Percentiles rank a stretch among this genome's conserved stretches.
Evolutionary conservation across 371 early-diverging fungal species (phyloP).

Genomic region (Apophysomyces sp.): DNA sequence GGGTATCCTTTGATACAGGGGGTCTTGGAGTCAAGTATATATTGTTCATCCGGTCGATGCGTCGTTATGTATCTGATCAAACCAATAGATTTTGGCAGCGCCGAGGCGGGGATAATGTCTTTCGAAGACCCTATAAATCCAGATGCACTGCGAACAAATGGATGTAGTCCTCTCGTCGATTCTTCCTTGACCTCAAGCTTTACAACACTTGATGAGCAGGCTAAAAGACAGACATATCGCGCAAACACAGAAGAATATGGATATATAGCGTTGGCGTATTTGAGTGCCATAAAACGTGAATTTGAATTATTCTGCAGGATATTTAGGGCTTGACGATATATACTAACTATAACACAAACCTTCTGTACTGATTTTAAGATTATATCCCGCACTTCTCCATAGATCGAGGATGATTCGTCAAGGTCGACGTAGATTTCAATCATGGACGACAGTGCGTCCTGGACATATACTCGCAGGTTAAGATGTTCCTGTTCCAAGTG

Average conservation of each 20-base stretch:
- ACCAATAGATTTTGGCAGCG: conserved; percentile 50
- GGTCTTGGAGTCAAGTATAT: conserved; percentile 31
- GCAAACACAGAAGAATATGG: conserved; percentile 72
- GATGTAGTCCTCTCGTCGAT: conserved; percentile 54
- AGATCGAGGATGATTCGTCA: conserved; percentile 30
- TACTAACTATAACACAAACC: conserved; percentile 32
- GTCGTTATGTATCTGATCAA: conserved; percentile 41
- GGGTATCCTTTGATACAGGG: conserved; percentile 50
- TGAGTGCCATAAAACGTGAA: conserved; percentile 60
- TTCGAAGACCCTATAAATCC: conserved; percentile 20
- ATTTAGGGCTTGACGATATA: not conserved
- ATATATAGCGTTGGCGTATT: conserved; percentile 72
- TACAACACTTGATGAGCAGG: conserved; percentile 52
- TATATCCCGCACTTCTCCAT: conserved; percentile 49
- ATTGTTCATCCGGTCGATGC: conserved; percentile 36
- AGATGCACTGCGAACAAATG: conserved; percentile 33
- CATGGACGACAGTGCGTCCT: conserved; percentile 82
- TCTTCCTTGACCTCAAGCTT: conserved; percentile 81
- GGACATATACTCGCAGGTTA: conserved; percentile 73
- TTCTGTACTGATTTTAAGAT: conserved; percentile 62
- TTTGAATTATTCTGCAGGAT: conserved; percentile 30
- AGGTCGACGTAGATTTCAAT: conserved; percentile 65
- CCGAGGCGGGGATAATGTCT: conserved; percentile 31
- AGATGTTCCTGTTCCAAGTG: conserved; percentile 64
- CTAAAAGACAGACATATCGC: conserved; percentile 76